phyloP scores from a whole-genome alignment of 2,329 filamentous ascomycete genomes.

The Chaetothyriales sp. region DNA sequence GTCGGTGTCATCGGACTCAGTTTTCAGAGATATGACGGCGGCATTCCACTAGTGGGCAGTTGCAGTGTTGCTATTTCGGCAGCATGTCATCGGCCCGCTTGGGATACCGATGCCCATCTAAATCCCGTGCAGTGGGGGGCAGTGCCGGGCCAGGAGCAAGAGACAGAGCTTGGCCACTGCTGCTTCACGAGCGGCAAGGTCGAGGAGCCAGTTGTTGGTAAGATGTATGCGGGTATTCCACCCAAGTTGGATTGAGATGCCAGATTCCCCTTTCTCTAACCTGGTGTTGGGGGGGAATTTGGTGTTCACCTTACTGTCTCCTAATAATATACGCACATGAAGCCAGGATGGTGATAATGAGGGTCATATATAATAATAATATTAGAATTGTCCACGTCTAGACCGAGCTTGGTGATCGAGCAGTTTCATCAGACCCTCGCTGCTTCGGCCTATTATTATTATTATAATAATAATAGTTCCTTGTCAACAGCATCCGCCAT shows the following conservation, averaged over 20 bases:
- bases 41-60: conserved; percentile 20
- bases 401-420: too few species aligned
- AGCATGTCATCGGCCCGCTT: conserved; percentile 19
- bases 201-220: conserved; percentile 5
- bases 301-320: too few species aligned
- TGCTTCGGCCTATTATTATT: too few species aligned
- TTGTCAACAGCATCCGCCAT: conserved; percentile 44
- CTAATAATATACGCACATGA: too few species aligned
- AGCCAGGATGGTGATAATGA: too few species aligned
- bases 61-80: conserved; percentile 23
- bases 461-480: conserved; percentile 12
- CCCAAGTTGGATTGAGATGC: background rate
- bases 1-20: conserved; percentile 9
- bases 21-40: conserved; percentile 10
- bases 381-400: too few species aligned
- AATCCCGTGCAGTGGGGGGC: conserved; percentile 19
- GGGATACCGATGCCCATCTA: conserved; percentile 11
- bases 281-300: too few species aligned
- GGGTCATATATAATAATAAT: too few species aligned
- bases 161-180: conserved; percentile 12
- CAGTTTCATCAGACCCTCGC: too few species aligned
- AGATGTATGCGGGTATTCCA: conserved; percentile 8
- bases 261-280: too few species aligned
- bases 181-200: conserved; percentile 16
- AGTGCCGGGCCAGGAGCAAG: conserved; percentile 2